phyloP scores from a whole-genome alignment of 192 early-diverging fungal species.

The Coemansia sp. region DNA sequence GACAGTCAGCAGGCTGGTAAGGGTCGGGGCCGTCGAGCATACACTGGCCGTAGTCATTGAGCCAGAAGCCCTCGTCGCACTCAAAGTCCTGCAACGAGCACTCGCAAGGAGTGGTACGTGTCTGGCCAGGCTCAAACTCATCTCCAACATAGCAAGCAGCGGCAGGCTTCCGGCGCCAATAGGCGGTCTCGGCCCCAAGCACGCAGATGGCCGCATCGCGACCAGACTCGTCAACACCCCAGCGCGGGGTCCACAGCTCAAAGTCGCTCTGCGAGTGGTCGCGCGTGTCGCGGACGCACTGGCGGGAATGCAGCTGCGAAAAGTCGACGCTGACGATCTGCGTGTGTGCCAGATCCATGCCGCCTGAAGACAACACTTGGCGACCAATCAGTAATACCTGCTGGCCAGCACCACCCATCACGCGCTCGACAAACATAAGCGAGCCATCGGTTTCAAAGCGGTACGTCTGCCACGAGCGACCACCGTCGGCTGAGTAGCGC shows the following conservation, averaged over 20 bases:
- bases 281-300: conserved; percentile 54
- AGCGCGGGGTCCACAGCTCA: conserved; percentile 76
- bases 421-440: conserved; percentile 55
- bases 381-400: conserved; percentile 76
- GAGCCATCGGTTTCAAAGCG: conserved; percentile 40
- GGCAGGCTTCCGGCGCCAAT: conserved; percentile 73
- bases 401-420: conserved; percentile 66
- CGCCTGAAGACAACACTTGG: conserved; percentile 25
- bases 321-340: conserved; percentile 65
- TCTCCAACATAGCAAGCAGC: conserved; percentile 69
- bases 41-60: conserved; percentile 65
- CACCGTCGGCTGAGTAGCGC: conserved; percentile 78
- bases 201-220: conserved; percentile 63
- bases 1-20: conserved; percentile 69
- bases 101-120: conserved; percentile 59
- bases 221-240: conserved; percentile 31
- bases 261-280: conserved; percentile 75
- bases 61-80: conserved; percentile 86
- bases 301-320: conserved; percentile 28
- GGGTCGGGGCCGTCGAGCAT: conserved; percentile 71
- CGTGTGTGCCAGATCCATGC: conserved; percentile 20
- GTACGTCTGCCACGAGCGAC: conserved; percentile 67
- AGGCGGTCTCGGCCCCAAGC: conserved; percentile 61
- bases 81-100: conserved; percentile 82
- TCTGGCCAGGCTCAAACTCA: conserved; percentile 58